These are phyloP conservation scores for Fusarium marasasianum DNA, from an alignment of 2,329 filamentous ascomycete genomes.

Conservation along the genomic window DNA sequence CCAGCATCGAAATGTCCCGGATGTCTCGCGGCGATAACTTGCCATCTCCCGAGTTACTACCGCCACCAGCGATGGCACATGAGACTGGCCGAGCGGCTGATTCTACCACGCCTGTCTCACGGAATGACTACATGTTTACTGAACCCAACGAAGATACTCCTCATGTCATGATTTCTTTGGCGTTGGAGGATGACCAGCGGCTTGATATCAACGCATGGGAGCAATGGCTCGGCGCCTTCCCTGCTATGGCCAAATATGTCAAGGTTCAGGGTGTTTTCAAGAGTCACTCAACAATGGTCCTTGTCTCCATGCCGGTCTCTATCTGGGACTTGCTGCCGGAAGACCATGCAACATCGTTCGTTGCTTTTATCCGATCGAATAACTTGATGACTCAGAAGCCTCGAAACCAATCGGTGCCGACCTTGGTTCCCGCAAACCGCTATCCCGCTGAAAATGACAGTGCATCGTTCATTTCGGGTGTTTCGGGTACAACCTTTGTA, in stretches of 20 bases:
- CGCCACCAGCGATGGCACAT: slow-evolving; percentile 24
- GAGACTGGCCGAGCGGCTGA: slow-evolving; percentile 43
- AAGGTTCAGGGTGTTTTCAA: slow-evolving; percentile 70
- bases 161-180: slow-evolving; percentile 69
- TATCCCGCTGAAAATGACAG: slow-evolving; percentile 39
- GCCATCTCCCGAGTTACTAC: slow-evolving; percentile 33
- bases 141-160: slow-evolving; percentile 66
- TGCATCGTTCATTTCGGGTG: slow-evolving; percentile 45
- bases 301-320: slow-evolving; percentile 67
- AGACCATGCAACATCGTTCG: slow-evolving; percentile 64
- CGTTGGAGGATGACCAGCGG: slow-evolving; percentile 65
- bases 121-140: slow-evolving; percentile 43
- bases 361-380: slow-evolving; percentile 68
- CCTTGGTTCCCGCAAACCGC: slow-evolving; percentile 36
- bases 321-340: slow-evolving; percentile 69
- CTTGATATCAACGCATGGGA: slow-evolving; percentile 69
- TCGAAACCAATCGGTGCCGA: slow-evolving; percentile 31
- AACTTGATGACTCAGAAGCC: slow-evolving; percentile 55
- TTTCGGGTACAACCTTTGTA: slow-evolving; percentile 48
- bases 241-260: slow-evolving; percentile 67
- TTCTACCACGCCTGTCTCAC: slow-evolving; percentile 27
- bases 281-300: slow-evolving; percentile 67
- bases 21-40: slow-evolving; percentile 40
- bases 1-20: slow-evolving; percentile 65
- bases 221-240: slow-evolving; percentile 65